phyloP scores from a whole-genome alignment of 495 filamentous ascomycete species.

The Pseudoneurospora amorphoporcata region DNA sequence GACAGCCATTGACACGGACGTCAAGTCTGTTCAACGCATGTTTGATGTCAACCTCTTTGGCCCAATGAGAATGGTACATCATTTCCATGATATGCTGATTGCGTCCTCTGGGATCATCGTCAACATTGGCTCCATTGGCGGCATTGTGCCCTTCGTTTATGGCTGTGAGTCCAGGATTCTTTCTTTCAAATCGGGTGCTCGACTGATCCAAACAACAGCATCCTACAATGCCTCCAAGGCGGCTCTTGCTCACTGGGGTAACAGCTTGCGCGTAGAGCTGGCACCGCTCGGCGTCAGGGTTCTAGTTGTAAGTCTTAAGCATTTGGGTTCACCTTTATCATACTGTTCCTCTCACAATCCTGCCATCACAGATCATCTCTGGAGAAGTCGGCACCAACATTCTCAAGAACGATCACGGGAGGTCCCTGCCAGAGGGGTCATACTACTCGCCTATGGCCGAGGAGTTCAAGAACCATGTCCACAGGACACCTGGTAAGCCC shows the following conservation, averaged over 20 bases:
- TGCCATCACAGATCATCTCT: not conserved
- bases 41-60: not conserved
- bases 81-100: not conserved
- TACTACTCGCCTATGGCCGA: not conserved
- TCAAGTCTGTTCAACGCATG: not conserved
- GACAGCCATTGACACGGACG: not conserved
- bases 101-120: not conserved
- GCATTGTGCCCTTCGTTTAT: not conserved
- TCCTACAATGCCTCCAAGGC: not conserved
- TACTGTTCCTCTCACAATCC: not conserved
- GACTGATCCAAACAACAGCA: not conserved
- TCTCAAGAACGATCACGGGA: not conserved
- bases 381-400: not conserved
- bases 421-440: not conserved
- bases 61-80: not conserved
- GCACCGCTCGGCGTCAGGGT: not conserved
- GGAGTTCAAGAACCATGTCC: not conserved
- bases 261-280: not conserved
- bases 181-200: not conserved
- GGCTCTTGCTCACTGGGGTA: not conserved
- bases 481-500: not conserved
- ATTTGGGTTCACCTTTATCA: accelerated
- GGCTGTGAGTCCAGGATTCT: not conserved
- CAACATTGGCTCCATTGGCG: not conserved
- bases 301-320: not conserved